Percentiles rank a stretch among this genome's conserved stretches.
These are phyloP conservation scores for Xylaria cubensis DNA, from an alignment of 495 filamentous ascomycete species.

Conservation along the genomic window DNA sequence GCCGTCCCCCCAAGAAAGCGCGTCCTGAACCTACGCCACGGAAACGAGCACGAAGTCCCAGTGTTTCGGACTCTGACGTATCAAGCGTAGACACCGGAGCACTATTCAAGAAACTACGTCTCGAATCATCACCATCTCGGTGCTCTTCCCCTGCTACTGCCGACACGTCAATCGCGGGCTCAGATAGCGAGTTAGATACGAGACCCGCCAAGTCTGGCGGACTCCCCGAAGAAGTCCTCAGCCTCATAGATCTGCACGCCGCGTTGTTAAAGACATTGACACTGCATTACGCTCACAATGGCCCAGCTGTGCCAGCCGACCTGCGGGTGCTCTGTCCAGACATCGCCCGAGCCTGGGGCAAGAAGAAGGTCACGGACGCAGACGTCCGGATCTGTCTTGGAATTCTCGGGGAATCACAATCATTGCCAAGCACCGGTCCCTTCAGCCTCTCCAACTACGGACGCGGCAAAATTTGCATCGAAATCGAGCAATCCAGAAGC, in stretches of 20 bases:
- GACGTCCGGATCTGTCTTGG: conserved; percentile 66
- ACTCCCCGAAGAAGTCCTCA: conserved; percentile 61
- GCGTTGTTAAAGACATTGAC: conserved; percentile 65
- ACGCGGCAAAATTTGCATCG: conserved; percentile 53
- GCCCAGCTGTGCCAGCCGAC: conserved; percentile 63
- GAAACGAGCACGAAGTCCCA: conserved; percentile 39
- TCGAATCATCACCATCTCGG: conserved; percentile 47
- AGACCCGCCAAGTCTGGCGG: conserved; percentile 28
- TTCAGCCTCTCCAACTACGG: conserved; percentile 68
- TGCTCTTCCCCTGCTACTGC: conserved; percentile 37
- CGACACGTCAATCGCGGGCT: conserved; percentile 38
- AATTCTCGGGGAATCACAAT: conserved; percentile 46
- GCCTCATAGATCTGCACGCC: conserved; percentile 62
- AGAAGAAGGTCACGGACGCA: conserved; percentile 61
- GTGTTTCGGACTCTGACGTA: conserved; percentile 39
- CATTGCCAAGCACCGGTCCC: conserved; percentile 26
- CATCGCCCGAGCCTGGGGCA: conserved; percentile 66
- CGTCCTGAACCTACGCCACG: conserved; percentile 26
- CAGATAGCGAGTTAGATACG: conserved; percentile 38
- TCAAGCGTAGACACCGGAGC: conserved; percentile 37
- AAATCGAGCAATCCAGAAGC: conserved; percentile 41
- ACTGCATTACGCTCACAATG: conserved; percentile 70
- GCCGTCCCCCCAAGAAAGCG: conserved; percentile 35
- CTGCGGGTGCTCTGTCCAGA: conserved; percentile 60
- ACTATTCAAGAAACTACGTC: conserved; percentile 49